A percentile compares a stretch with the other conserved stretches of the same genome.
Evolutionary conservation across 1,139 yeast species (phyloP).

Genomic region (Magnusiomyces suaveolens): DNA sequence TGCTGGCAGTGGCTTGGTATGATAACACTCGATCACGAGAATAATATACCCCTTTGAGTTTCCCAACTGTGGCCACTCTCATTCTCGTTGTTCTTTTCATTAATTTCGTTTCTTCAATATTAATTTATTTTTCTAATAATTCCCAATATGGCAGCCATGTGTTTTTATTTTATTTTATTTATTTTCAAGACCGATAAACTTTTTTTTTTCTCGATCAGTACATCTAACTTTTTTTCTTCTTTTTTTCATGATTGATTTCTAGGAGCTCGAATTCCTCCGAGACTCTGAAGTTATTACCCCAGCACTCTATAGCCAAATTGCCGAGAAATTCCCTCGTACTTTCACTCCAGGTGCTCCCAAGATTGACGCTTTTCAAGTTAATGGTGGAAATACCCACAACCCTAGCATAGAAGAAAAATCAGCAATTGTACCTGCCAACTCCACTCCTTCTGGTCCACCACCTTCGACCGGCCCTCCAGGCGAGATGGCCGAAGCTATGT

Average conservation of each 20-base stretch:
- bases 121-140: too few species aligned
- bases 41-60: too few species aligned
- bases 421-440: slow-evolving; percentile 9
- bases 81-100: too few species aligned
- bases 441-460: slow-evolving; percentile 20
- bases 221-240: too few species aligned
- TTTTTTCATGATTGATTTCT: too few species aligned
- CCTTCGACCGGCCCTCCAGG: slow-evolving; percentile 18
- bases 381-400: background rate
- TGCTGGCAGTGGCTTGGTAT: too few species aligned
- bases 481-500: slow-evolving; percentile 55
- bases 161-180: background rate
- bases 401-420: slow-evolving; percentile 10
- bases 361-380: slow-evolving; percentile 24
- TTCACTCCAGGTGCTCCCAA: slow-evolving; percentile 49
- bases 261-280: slow-evolving; percentile 66
- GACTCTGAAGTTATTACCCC: slow-evolving; percentile 70
- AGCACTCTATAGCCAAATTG: slow-evolving; percentile 45
- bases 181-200: background rate
- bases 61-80: too few species aligned
- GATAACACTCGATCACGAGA: too few species aligned
- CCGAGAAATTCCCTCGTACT: slow-evolving; percentile 47
- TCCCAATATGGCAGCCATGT: too few species aligned
- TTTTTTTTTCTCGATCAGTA: too few species aligned
- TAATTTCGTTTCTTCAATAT: too few species aligned